A percentile compares a stretch with the other conserved stretches of the same genome.
phyloP scores from a whole-genome alignment of 208 protist species.

The Acanthamoeba royreba region DNA sequence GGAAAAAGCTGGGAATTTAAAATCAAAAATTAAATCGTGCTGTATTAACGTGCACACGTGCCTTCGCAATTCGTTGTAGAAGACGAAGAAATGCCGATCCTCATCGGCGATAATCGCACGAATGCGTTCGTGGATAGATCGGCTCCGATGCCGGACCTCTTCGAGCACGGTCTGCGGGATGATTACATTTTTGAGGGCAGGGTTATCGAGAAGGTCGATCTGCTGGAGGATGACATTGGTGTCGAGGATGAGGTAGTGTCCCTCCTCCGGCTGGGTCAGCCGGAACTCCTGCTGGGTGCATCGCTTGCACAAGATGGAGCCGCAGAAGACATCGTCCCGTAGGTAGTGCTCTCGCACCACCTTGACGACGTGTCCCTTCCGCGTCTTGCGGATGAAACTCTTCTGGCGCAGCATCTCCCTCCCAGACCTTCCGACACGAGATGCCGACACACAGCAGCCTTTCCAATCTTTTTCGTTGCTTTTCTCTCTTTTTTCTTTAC shows the following conservation, averaged over 20 bases:
- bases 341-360: constrained; percentile 72
- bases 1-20: background rate
- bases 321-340: constrained; percentile 72
- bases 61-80: constrained; percentile 71
- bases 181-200: constrained; percentile 70
- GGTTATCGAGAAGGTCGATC: constrained; percentile 77
- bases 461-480: too few relatives aligned
- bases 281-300: background rate
- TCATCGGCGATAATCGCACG: constrained; percentile 55
- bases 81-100: constrained; percentile 67
- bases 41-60: background rate
- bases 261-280: background rate
- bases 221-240: constrained; percentile 81
- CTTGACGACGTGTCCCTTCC: constrained; percentile 64
- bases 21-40: background rate
- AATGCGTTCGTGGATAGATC: constrained; percentile 60
- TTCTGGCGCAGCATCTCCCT: constrained; percentile 39
- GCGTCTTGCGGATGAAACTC: constrained; percentile 56
- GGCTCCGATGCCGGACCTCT: constrained; percentile 65
- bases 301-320: constrained; percentile 26
- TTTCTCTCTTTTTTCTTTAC: too few relatives aligned
- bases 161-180: constrained; percentile 75
- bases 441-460: too few relatives aligned
- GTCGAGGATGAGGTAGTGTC: constrained; percentile 69
- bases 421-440: background rate